A percentile compares a stretch with the other conserved stretches of the same genome.
phyloP scores from a whole-genome alignment of 768 basidiomycete genomes.

The Pholiota molesta region DNA sequence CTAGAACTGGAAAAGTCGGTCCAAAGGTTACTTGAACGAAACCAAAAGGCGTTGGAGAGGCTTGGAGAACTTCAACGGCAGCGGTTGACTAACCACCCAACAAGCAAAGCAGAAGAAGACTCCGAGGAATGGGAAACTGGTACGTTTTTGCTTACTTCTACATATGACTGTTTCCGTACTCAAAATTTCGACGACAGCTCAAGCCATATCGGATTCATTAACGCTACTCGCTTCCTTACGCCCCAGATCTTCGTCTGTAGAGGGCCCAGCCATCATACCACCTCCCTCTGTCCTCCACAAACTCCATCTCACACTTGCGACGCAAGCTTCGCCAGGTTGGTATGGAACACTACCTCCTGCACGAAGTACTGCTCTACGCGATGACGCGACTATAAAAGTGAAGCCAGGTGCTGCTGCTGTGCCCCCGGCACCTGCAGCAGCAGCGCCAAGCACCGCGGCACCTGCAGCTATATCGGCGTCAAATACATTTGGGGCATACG shows the following conservation, averaged over 20 bases:
- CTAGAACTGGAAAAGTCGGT: constrained; percentile 72
- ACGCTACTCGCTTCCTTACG: constrained; percentile 69
- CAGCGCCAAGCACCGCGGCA: constrained; percentile 27
- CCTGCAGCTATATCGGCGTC: constrained; percentile 27
- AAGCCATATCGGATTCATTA: constrained; percentile 73
- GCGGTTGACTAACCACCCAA: constrained; percentile 52
- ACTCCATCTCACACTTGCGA: constrained; percentile 70
- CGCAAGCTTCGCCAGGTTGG: constrained; percentile 67
- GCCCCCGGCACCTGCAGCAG: constrained; percentile 29
- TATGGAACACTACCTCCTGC: constrained; percentile 68
- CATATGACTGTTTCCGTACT: constrained; percentile 10
- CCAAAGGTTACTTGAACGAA: constrained; percentile 67
- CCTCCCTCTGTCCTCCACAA: constrained; percentile 66
- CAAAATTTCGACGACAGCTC: constrained; percentile 48
- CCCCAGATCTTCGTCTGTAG: constrained; percentile 52
- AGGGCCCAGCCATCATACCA: constrained; percentile 57
- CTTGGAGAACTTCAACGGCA: constrained; percentile 67
- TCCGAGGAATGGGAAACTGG: constrained; percentile 87
- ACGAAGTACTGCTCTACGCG: constrained; percentile 63
- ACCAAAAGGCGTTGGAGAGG: constrained; percentile 61
- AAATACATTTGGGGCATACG: constrained; percentile 36
- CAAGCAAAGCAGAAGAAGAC: constrained; percentile 56
- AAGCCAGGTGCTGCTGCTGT: constrained; percentile 32
- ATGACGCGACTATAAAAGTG: constrained; percentile 75
- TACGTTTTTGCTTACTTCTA: constrained; percentile 35